Evolutionary conservation across 1,284 basidiomycete species (phyloP).

Genomic region (Boletellus deceptivus): DNA sequence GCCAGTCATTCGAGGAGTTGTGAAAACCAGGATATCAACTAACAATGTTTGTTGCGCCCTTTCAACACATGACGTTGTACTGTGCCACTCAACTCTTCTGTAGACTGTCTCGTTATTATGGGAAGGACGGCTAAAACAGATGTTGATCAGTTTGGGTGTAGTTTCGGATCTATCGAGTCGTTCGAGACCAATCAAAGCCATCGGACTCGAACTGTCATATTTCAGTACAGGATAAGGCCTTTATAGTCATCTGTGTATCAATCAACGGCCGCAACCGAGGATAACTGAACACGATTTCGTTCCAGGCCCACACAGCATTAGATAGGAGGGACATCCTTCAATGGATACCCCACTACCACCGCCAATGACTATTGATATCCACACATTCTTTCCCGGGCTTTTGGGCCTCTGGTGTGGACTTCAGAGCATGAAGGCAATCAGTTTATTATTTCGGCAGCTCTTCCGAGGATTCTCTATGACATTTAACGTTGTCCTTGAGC

Average conservation of each 20-base stretch:
- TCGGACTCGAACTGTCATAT: constrained; percentile 90
- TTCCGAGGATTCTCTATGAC: too few relatives aligned
- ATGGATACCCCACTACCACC: neutral
- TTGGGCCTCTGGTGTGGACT: too few relatives aligned
- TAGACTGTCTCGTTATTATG: constrained; percentile 89
- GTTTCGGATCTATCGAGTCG: constrained; percentile 85
- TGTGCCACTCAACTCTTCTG: constrained; percentile 10
- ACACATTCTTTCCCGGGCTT: too few relatives aligned
- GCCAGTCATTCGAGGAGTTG: constrained; percentile 69
- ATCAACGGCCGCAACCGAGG: neutral
- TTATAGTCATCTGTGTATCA: neutral
- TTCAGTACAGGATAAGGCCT: constrained; percentile 69
- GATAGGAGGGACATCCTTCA: neutral
- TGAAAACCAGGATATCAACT: constrained; percentile 88
- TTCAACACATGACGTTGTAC: constrained; percentile 1
- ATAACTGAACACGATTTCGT: neutral
- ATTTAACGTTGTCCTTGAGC: too few relatives aligned
- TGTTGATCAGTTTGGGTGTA: constrained; percentile 86
- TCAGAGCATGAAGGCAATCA: too few relatives aligned
- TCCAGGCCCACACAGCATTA: too few relatives aligned
- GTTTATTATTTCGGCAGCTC: too few relatives aligned
- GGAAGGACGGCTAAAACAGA: constrained; percentile 89
- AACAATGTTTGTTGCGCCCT: constrained; percentile 61
- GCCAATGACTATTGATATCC: too few relatives aligned
- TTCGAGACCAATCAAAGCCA: constrained; percentile 79